A percentile compares a stretch with the other conserved stretches of the same genome.
Evolutionary conservation across 73 alveolate species (phyloP).

Genomic region (Blepharisma stoltei): DNA sequence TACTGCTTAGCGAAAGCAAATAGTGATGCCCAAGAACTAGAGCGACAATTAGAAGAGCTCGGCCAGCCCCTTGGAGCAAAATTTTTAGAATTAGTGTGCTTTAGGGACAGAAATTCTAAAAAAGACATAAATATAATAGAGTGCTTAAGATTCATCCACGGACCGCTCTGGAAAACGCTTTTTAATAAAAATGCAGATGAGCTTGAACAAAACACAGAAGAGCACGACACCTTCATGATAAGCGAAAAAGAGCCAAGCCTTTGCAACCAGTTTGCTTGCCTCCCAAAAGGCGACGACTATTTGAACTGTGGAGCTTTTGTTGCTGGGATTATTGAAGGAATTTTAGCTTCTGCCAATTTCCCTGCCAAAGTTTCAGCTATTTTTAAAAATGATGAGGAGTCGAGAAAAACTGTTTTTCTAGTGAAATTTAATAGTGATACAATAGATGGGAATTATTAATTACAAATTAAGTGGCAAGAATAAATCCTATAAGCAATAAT

Average conservation of each 20-base stretch:
- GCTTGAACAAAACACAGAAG: constrained; percentile 9
- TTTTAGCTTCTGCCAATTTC: constrained; percentile 41
- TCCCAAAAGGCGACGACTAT: constrained; percentile 35
- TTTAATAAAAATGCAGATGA: constrained; percentile 13
- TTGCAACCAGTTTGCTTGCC: constrained; percentile 2
- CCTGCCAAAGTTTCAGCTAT: constrained; percentile 28
- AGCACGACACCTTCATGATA: constrained; percentile 14
- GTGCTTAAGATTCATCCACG: background rate
- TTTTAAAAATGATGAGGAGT: constrained; percentile 15
- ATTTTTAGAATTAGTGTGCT: background rate
- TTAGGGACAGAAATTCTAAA: constrained; percentile 18
- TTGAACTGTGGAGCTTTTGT: constrained; percentile 47
- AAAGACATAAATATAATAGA: constrained; percentile 6
- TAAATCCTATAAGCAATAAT: background rate
- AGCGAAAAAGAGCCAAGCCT: constrained; percentile 26
- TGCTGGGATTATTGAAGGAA: constrained; percentile 45
- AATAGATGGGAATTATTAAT: background rate
- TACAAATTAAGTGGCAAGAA: background rate
- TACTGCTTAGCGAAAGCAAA: background rate
- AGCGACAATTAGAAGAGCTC: constrained; percentile 25
- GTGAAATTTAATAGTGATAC: background rate
- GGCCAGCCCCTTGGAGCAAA: constrained; percentile 25
- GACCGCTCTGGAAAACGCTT: background rate
- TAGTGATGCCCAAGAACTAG: constrained; percentile 23
- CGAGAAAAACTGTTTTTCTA: constrained; percentile 1